Evolutionary conservation across 1,284 basidiomycete species (phyloP).

Genomic region (Rhodotorula glutinis): DNA sequence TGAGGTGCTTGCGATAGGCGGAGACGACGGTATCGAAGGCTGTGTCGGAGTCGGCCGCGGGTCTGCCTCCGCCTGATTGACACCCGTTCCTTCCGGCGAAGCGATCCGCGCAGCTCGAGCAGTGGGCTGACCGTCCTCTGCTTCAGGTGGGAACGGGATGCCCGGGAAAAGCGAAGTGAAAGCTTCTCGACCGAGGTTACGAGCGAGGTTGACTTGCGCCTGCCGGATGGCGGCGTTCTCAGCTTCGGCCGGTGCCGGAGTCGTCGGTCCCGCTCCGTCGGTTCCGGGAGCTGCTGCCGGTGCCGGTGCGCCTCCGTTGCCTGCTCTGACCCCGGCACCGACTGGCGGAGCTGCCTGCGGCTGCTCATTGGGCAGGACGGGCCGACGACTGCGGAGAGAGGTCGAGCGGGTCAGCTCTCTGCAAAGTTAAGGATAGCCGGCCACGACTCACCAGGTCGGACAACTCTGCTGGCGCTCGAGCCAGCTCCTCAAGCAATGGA

Average conservation of each 20-base stretch:
- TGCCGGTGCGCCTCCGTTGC: no score
- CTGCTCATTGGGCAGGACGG: constrained; percentile 31
- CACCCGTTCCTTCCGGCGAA: neutral
- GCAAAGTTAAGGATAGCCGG: no score
- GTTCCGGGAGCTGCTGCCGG: no score
- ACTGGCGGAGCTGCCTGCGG: neutral
- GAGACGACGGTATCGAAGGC: neutral
- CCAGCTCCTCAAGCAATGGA: constrained; percentile 95
- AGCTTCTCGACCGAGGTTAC: constrained; percentile 33
- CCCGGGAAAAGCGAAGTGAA: constrained; percentile 34
- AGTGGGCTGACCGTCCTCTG: neutral
- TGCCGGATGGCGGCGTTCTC: constrained; percentile 22
- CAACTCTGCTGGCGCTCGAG: constrained; percentile 88
- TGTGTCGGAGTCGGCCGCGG: neutral
- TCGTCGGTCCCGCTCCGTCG: no score
- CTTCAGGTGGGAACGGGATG: constrained; percentile 34
- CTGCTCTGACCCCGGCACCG: neutral
- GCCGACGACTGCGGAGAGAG: constrained; percentile 22
- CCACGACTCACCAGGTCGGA: constrained; percentile 74
- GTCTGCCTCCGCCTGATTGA: neutral
- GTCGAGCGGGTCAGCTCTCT: neutral
- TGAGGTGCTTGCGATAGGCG: no score
- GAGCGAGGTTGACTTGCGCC: constrained; percentile 39
- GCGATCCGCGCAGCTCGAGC: neutral
- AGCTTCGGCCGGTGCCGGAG: neutral